Base-by-base conservation (phyloP, 768 basidiomycete genomes). In the Gyrodon lividus region DNA sequence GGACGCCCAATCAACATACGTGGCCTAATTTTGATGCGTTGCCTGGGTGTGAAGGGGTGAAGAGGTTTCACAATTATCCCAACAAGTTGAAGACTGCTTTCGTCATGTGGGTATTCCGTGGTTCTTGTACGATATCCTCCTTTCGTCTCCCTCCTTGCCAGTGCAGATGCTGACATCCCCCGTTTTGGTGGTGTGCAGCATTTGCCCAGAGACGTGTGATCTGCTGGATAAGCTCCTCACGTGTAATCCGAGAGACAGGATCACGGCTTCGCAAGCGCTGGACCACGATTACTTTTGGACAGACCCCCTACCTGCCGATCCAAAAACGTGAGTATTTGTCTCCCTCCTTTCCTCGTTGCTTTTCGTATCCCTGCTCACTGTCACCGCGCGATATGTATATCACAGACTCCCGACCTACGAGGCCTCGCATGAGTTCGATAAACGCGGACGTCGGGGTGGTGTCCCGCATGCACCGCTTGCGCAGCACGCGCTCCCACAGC, bases 271-370 rank as follows among this genome's bases (percentile, higher is more conserved):
- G 2, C 79, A 92, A 51, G 95, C 95, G 0, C 77, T 98, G 46
- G 87, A 94, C 59, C 93, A 98, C 64, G 85, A 89, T 17, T 98
- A 93, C 74, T 97, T 98, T 69, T 97, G 92, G 91, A 86, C 84
- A 0, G 85, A 90, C 56, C 95, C 96, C 0, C 61, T 92, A 33
- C 90, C 94, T 31, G 89, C 89, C 19, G 88, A 91, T 71, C 89
- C 89, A 1, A 88, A 85, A 67, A 80, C 81, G 89, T 89, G 61
- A 51, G 82, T 72, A 7, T 20, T 43, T 12, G 19, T 38, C 7
- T 20, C n/a, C 16, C 6, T 2, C 31, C 45, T 33, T 17, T 2
- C 19, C 26, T 56, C 33, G 17, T 16, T 10, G n/a, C 16, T 26
- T 34, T 9, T 46, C 41, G 46, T 13, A 24, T 39, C 2, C 33